A percentile compares a stretch with the other conserved stretches of the same genome.
These are phyloP conservation scores for Stylosanthes scabra DNA, from an alignment of 331 rosid species.

Conservation along the genomic window DNA sequence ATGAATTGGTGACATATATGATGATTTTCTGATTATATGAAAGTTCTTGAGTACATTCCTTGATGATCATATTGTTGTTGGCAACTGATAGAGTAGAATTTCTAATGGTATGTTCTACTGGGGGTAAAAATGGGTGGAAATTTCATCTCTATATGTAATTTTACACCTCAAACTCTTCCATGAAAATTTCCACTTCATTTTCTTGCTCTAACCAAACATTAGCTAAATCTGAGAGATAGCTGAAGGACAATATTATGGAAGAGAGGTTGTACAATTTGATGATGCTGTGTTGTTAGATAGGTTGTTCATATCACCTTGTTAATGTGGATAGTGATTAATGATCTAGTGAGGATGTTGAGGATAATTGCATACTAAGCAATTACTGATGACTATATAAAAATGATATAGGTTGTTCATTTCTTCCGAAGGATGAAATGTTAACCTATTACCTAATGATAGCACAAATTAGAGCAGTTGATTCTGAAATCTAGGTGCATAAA, in stretches of 20 bases:
- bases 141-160: too few species aligned
- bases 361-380: conserved; percentile 3
- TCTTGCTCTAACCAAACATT: too few species aligned
- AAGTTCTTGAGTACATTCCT: not conserved
- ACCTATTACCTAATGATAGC: conserved; percentile 3
- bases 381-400: not conserved
- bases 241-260: conserved; percentile 20
- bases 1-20: not conserved
- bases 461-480: conserved; percentile 29
- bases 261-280: conserved; percentile 28
- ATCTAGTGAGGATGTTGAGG: conserved; percentile 20
- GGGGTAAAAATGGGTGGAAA: too few species aligned
- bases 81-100: conserved; percentile 18
- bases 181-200: too few species aligned
- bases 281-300: conserved; percentile 2
- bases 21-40: not conserved
- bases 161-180: too few species aligned
- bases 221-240: conserved; percentile 11
- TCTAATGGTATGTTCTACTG: not conserved
- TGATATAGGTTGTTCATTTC: too few species aligned
- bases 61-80: not conserved
- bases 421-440: not conserved
- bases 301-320: conserved; percentile 6
- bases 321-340: not conserved
- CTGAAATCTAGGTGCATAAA: conserved; percentile 12